phyloP scores from a whole-genome alignment of 2,329 filamentous ascomycete species.

The Colletotrichum falcatum region DNA sequence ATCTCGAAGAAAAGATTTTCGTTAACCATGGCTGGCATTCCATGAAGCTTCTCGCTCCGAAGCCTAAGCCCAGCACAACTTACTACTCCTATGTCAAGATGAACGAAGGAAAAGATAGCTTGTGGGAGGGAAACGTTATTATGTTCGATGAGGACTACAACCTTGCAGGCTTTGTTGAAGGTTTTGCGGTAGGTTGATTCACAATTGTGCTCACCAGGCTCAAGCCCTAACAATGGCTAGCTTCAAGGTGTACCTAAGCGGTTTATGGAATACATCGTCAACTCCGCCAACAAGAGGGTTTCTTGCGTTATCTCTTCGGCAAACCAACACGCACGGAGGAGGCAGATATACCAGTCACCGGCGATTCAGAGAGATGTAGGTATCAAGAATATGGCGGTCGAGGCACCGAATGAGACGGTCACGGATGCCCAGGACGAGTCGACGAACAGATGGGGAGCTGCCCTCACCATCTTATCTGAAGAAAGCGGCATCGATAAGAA shows the following conservation, averaged over 20 bases:
- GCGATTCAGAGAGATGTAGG: too few relatives aligned
- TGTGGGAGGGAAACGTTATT: slow-evolving; percentile 65
- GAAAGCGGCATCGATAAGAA: slow-evolving; percentile 66
- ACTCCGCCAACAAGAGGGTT: slow-evolving; percentile 55
- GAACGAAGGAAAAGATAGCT: slow-evolving; percentile 62
- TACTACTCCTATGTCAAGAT: slow-evolving; percentile 70
- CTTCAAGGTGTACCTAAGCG: slow-evolving; percentile 76
- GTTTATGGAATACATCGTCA: slow-evolving; percentile 72
- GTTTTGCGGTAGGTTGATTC: slow-evolving; percentile 60
- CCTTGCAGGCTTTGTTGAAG: slow-evolving; percentile 61
- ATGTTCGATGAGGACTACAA: slow-evolving; percentile 63
- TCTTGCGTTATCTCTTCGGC: slow-evolving; percentile 43
- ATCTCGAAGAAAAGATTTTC: slow-evolving; percentile 65
- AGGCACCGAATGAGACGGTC: too few relatives aligned
- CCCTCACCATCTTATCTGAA: slow-evolving; percentile 65
- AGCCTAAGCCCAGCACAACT: slow-evolving; percentile 56
- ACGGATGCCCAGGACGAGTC: too few relatives aligned
- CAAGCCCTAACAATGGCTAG: slow-evolving; percentile 26
- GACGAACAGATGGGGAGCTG: slow-evolving; percentile 54
- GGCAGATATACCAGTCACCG: too few relatives aligned
- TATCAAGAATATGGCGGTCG: too few relatives aligned
- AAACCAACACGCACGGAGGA: too few relatives aligned
- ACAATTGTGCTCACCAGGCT: too few relatives aligned
- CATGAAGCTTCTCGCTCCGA: slow-evolving; percentile 60
- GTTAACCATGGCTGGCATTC: slow-evolving; percentile 71